Base-by-base conservation (phyloP, 2,329 filamentous ascomycete species). In the Penicillium frequentans region DNA sequence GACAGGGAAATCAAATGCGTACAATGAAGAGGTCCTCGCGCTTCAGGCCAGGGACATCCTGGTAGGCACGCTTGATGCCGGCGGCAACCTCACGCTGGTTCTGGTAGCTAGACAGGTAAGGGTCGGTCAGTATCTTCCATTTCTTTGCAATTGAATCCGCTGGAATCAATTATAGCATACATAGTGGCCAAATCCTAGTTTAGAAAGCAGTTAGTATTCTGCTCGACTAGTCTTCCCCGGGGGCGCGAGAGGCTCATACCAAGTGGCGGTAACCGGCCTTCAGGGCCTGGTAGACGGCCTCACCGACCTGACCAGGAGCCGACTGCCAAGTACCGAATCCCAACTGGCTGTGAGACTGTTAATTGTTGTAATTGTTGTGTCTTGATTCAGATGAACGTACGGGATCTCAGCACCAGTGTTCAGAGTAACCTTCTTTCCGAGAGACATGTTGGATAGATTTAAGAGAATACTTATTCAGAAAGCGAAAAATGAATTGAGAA, bases 311-410 rank as follows among this genome's bases (percentile, higher is more conserved):
- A 44, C 73, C 73, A 54, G 73, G 73, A 55, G 65, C 70, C 39
- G 73, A 72, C 57, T 76, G 73, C 73, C 73, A 76, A 56, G 73
- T 76, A 50, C 73, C 73, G 54, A 75, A 76, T 56, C 73, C 73
- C 63, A 75, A 64, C 56, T 72, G 70, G 59, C 73, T 75, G 47
- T 14, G 42, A 3, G 29, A n/a, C 35, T 7, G 45, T 57, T 59
- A 59, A 23, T 42, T 42, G 19, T 13, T 42, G 39, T 7, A 39
- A 19, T 10, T 19, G 3, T 14, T 23, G 33, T 48, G 10, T 11
- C 11, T 24, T 21, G 16, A 2, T 19, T 19, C 27, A 33, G 9
- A 9, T 37, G 39, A 39, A 69, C 73, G 50, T 69, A 75, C 73
- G 73, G 73, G 63, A 75, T 74, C 63, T 72, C 56, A 56, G 68